Evolutionary conservation across 768 basidiomycete species (phyloP).

Genomic region (Rhizopogon vulgaris): DNA sequence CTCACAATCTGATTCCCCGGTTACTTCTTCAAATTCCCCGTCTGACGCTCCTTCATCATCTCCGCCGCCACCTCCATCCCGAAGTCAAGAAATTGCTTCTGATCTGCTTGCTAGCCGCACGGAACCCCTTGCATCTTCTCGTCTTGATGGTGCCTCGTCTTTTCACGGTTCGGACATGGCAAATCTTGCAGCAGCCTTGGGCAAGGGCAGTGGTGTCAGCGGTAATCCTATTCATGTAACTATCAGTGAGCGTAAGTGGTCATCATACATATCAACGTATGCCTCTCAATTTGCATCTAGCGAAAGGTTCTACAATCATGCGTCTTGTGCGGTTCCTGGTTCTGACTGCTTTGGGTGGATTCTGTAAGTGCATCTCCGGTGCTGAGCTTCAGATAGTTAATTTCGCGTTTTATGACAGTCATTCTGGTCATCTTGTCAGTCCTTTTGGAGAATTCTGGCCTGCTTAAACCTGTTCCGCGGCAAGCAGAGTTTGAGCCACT

Average conservation of each 20-base stretch:
- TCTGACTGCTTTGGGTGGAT: conserved; percentile 48
- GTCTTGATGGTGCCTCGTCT: conserved; percentile 1
- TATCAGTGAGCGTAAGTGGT: conserved; percentile 68
- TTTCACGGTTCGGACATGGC: conserved; percentile 27
- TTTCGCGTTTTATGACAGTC: conserved; percentile 34
- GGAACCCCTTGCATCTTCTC: background rate
- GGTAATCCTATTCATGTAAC: conserved; percentile 73
- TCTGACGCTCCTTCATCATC: conserved; percentile 11
- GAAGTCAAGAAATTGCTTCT: conserved; percentile 38
- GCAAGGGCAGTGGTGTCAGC: conserved; percentile 36
- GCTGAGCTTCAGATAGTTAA: background rate
- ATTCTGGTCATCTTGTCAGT: conserved; percentile 83
- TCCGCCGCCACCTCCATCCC: conserved; percentile 21
- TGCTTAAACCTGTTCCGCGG: conserved; percentile 82
- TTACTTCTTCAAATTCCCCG: conserved; percentile 1
- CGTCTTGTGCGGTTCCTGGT: conserved; percentile 59
- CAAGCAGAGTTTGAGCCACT: conserved; percentile 80
- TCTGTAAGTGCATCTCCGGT: conserved; percentile 45
- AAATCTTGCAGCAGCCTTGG: conserved; percentile 36
- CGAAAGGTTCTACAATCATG: conserved; percentile 62
- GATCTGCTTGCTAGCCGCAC: conserved; percentile 29
- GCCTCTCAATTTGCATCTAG: conserved; percentile 27
- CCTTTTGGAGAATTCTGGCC: conserved; percentile 87
- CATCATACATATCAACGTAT: background rate
- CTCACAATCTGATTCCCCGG: conserved; percentile 4